A percentile compares a stretch with the other conserved stretches of the same genome.
These are phyloP conservation scores for Trichoderma aggressivum DNA, from an alignment of 2,329 filamentous ascomycete genomes.

Conservation along the genomic window DNA sequence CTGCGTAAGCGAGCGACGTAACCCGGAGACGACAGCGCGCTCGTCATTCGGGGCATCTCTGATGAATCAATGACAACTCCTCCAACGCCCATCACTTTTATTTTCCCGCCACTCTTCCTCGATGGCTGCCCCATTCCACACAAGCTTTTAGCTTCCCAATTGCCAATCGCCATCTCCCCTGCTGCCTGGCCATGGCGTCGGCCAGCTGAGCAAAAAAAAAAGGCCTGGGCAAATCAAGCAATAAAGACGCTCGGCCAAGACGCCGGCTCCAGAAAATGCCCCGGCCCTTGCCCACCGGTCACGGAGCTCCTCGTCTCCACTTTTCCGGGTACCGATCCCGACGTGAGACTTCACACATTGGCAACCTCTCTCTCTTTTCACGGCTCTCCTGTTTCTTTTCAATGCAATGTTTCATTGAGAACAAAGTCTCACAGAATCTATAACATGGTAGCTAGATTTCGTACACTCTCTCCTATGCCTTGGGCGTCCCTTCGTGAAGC, in stretches of 20 bases:
- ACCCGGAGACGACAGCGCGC: neutral
- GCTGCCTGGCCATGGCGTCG: neutral
- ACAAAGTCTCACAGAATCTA: neutral
- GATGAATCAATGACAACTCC: neutral
- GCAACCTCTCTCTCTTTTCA: neutral
- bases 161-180: neutral
- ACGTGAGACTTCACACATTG: neutral
- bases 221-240: neutral
- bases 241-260: neutral
- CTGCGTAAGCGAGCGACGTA: constrained; percentile 18
- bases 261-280: neutral
- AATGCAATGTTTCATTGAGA: neutral
- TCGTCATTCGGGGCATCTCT: constrained; percentile 1
- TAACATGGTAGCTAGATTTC: neutral
- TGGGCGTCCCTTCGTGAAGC: neutral
- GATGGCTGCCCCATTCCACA: neutral
- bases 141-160: neutral
- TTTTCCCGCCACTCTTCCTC: neutral
- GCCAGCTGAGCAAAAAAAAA: neutral
- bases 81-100: neutral
- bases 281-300: constrained; percentile 7
- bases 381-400: neutral
- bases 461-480: neutral
- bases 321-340: constrained; percentile 17
- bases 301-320: constrained; percentile 9